These are phyloP conservation scores for Galium porrigens DNA, from an alignment of 305 asterid species.

Conservation along the genomic window DNA sequence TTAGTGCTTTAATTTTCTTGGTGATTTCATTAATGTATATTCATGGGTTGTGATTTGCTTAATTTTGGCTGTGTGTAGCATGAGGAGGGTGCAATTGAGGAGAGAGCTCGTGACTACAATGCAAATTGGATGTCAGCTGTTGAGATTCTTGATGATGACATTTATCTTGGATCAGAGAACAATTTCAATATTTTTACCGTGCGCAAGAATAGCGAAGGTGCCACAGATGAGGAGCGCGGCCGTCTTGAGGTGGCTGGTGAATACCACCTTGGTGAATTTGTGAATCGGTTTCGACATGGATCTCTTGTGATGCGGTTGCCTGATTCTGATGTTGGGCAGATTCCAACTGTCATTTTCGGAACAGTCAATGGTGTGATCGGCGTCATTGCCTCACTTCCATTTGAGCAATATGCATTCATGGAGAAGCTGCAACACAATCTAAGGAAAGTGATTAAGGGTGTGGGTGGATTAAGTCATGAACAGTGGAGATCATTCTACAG, in stretches of 20 bases:
- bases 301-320: conserved; percentile 86
- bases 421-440: conserved; percentile 64
- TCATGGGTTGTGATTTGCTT: conserved; percentile 6
- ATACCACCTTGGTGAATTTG: conserved; percentile 84
- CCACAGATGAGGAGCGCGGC: conserved; percentile 88
- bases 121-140: conserved; percentile 99
- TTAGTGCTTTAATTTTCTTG: background rate
- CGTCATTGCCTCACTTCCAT: conserved; percentile 76
- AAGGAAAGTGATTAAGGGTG: conserved; percentile 80
- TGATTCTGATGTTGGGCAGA: conserved; percentile 77
- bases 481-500: conserved; percentile 91
- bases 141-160: conserved; percentile 86
- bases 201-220: conserved; percentile 85
- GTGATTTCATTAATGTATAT: background rate
- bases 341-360: conserved; percentile 81
- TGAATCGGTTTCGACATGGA: conserved; percentile 76
- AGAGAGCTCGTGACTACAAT: conserved; percentile 91
- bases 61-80: conserved; percentile 30
- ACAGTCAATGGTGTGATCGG: conserved; percentile 81
- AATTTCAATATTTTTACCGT: conserved; percentile 76
- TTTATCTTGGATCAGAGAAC: conserved; percentile 83
- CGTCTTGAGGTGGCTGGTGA: conserved; percentile 95
- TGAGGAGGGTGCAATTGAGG: conserved; percentile 96
- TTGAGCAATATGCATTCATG: conserved; percentile 54
- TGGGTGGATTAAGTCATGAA: conserved; percentile 81